Conservation (phyloP, 306 rosid species). For the Acmispon strigosus region DNA sequence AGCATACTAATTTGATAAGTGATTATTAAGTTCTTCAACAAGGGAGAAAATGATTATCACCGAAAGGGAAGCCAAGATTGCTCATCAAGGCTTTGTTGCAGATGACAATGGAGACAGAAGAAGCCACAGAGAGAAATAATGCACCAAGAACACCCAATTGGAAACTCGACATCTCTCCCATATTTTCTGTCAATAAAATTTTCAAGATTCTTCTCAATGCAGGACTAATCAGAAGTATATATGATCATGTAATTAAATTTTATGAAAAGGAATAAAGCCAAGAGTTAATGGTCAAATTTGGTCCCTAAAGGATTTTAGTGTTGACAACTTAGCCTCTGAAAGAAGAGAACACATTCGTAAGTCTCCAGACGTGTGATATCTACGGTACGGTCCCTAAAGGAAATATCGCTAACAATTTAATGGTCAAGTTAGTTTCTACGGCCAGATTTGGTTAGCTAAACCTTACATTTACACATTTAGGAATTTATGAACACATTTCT, state of each 20-base stretch:
- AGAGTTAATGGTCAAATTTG: no score
- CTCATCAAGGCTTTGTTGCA: conserved; percentile 98
- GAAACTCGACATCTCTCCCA: conserved; percentile 79
- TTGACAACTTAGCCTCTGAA: no score
- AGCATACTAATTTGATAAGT: background rate
- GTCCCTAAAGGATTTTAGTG: no score
- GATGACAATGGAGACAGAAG: conserved; percentile 92
- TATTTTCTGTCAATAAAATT: conserved; percentile 26
- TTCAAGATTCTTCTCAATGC: background rate
- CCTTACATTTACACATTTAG: no score
- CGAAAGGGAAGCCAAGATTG: conserved; percentile 94
- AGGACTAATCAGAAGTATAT: background rate
- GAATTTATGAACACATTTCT: no score
- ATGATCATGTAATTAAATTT: background rate
- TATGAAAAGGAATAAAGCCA: background rate
- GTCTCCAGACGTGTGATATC: no score
- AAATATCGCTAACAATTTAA: no score
- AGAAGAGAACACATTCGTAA: no score
- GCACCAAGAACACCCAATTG: conserved; percentile 84
- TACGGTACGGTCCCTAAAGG: no score
- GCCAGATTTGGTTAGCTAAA: no score
- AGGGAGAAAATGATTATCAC: conserved; percentile 18
- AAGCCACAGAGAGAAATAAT: conserved; percentile 82
- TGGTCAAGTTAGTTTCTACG: no score
- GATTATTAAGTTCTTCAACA: background rate